Conservation (phyloP, 2,329 filamentous ascomycete genomes). For the Sclerotiophoma versabilis region DNA sequence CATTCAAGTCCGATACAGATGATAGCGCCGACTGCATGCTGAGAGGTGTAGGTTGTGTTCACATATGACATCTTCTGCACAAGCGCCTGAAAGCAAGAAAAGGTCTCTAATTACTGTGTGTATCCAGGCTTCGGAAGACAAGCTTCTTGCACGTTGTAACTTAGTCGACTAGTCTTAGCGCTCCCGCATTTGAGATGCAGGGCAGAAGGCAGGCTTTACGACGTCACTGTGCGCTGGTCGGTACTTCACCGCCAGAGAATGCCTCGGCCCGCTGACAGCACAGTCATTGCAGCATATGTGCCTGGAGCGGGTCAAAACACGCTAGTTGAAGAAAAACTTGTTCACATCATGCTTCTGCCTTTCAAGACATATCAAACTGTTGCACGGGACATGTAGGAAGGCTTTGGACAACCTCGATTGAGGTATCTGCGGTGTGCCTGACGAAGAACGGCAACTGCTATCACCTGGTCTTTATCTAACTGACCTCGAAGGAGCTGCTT, state of each 20-base stretch:
- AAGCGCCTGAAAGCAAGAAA: not conserved
- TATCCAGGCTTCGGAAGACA: not conserved
- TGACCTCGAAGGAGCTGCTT: no score
- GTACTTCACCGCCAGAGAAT: not conserved
- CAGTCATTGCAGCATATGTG: not conserved
- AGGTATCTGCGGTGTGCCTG: no score
- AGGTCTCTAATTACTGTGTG: slow-evolving; percentile 3
- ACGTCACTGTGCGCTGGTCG: slow-evolving; percentile 3
- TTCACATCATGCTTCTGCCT: no score
- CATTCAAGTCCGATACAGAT: not conserved
- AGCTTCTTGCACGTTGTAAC: not conserved
- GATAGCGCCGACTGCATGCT: not conserved
- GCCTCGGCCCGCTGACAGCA: not conserved
- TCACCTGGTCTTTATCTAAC: no score
- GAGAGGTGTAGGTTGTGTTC: not conserved
- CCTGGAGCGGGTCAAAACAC: no score
- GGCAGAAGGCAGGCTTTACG: not conserved
- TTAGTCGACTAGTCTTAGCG: slow-evolving; percentile 1
- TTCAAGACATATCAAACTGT: no score
- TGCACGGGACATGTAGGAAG: no score
- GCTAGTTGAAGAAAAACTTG: no score
- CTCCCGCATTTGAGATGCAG: slow-evolving; percentile 1
- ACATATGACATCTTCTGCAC: not conserved
- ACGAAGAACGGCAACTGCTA: no score
- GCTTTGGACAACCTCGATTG: no score